Conservation (phyloP, 371 early-diverging fungal species). For the Zychaea mexicana region DNA sequence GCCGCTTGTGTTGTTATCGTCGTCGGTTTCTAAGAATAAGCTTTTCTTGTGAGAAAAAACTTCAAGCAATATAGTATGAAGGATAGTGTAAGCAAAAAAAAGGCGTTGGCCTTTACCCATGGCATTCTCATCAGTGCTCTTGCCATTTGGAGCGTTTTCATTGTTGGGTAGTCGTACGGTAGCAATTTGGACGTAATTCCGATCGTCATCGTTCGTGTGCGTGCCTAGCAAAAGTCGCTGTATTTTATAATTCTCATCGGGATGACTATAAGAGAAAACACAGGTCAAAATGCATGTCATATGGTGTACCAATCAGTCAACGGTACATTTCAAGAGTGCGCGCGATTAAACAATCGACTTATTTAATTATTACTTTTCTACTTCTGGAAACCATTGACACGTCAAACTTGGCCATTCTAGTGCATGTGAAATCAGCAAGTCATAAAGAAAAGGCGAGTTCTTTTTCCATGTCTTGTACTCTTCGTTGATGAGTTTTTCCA, state of each 20-base stretch:
- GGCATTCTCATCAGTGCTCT: background rate
- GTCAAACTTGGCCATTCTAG: slow-evolving; percentile 99
- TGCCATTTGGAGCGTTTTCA: slow-evolving; percentile 52
- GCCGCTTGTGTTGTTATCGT: slow-evolving; percentile 3
- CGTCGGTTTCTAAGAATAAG: background rate
- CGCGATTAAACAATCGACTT: background rate
- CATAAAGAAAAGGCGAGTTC: slow-evolving; percentile 99
- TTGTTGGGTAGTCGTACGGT: slow-evolving; percentile 88
- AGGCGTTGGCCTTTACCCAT: background rate
- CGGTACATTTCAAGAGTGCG: background rate
- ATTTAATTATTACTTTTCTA: slow-evolving; percentile 54
- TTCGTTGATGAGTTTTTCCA: slow-evolving; percentile 34
- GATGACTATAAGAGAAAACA: slow-evolving; percentile 58
- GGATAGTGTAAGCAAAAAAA: no score
- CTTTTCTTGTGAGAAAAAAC: no score
- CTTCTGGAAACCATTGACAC: slow-evolving; percentile 98
- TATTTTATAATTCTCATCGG: slow-evolving; percentile 87
- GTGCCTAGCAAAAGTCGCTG: slow-evolving; percentile 94
- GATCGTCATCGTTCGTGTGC: slow-evolving; percentile 96
- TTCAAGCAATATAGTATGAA: no score
- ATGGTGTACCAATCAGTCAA: no score
- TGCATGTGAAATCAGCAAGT: slow-evolving; percentile 97
- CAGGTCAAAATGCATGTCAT: no score
- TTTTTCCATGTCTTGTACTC: slow-evolving; percentile 99
- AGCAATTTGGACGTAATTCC: slow-evolving; percentile 96